These are phyloP conservation scores for Taphrina confusa DNA, from an alignment of 1,139 yeast genomes.

Conservation along the genomic window DNA sequence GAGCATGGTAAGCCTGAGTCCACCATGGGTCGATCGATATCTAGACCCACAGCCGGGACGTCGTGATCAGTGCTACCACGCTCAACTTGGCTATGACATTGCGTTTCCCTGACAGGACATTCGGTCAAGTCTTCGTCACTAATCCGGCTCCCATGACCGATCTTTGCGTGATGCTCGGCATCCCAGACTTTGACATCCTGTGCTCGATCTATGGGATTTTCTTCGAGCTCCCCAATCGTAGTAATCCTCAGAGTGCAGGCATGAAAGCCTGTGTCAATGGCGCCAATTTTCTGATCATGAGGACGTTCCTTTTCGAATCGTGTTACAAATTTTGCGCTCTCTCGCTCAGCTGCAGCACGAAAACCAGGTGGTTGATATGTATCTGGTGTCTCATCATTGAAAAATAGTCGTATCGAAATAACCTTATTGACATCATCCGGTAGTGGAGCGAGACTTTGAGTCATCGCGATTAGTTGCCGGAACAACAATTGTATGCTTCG, in stretches of 20 bases:
- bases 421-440: conserved; percentile 50
- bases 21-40: background rate
- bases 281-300: conserved; percentile 37
- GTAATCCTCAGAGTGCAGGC: conserved; percentile 31
- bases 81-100: background rate
- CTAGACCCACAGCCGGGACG: background rate
- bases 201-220: background rate
- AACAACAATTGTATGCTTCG: conserved; percentile 52
- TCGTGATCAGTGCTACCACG: background rate
- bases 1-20: background rate
- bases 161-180: conserved; percentile 19
- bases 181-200: conserved; percentile 13
- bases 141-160: background rate
- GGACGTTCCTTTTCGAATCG: conserved; percentile 19
- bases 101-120: background rate
- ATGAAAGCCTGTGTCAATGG: conserved; percentile 40
- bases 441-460: conserved; percentile 56
- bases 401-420: conserved; percentile 54
- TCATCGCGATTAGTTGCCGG: conserved; percentile 55
- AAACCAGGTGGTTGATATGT: conserved; percentile 55
- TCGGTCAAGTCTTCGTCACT: background rate
- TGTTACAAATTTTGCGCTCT: conserved; percentile 37
- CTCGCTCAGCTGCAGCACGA: conserved; percentile 50
- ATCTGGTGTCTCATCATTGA: conserved; percentile 53
- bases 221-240: conserved; percentile 11